Conservation (phyloP, 345 rosid species). For the Excoecaria agallocha region DNA sequence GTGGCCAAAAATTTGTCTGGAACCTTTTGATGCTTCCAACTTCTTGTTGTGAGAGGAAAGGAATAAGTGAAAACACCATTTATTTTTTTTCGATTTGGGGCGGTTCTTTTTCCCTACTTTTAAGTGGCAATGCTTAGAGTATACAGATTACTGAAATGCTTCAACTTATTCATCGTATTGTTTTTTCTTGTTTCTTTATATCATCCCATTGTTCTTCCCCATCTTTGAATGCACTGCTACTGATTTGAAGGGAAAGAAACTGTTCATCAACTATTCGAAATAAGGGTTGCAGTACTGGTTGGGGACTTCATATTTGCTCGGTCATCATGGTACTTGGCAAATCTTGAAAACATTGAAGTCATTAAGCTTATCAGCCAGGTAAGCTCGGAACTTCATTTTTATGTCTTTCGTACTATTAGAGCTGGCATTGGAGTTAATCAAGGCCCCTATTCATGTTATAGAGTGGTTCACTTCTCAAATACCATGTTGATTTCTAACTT, state of each 20-base stretch:
- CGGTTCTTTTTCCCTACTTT: not conserved
- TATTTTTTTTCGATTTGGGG: not conserved
- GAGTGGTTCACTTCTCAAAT: conserved; percentile 36
- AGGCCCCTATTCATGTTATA: conserved; percentile 36
- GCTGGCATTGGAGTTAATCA: conserved; percentile 32
- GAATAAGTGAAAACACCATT: not conserved
- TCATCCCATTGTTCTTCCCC: not conserved
- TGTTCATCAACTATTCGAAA: conserved; percentile 76
- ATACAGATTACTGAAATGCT: not conserved
- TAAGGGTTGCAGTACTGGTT: conserved; percentile 85
- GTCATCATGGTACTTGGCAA: conserved; percentile 96
- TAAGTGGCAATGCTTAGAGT: not conserved
- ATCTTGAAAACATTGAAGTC: conserved; percentile 89
- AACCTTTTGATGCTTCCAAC: not conserved
- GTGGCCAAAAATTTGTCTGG: not conserved
- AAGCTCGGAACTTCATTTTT: not conserved
- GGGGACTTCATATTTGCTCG: conserved; percentile 99
- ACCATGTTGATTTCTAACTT: conserved; percentile 21
- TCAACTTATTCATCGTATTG: not conserved
- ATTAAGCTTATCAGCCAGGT: conserved; percentile 98
- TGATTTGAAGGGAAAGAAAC: conserved; percentile 67
- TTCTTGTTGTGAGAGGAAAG: not conserved
- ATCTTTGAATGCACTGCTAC: not conserved
- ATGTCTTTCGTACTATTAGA: conserved; percentile 16
- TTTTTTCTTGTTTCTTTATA: not conserved